Base-by-base conservation (phyloP, 768 basidiomycete genomes). In the Lentinula lateritia region DNA sequence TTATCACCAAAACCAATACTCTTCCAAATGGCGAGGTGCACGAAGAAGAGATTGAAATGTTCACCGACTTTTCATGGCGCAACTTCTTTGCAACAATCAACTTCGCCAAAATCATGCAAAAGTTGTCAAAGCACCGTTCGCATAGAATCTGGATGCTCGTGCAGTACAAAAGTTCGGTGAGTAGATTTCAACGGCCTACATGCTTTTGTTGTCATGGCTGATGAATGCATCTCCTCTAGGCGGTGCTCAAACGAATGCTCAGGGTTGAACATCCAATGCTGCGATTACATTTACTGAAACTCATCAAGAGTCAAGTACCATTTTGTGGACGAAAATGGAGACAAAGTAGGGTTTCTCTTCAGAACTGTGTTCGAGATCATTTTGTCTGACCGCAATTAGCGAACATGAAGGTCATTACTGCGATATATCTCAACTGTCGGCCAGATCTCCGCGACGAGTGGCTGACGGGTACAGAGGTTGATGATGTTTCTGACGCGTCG, bases 341-440 rank as follows among this genome's bases (percentile, higher is more conserved):
- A 55, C 95, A 97, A 78, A 90, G 95, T 97, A 74, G 67, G 84
- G 18, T 13, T 35, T 9, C 35, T 54, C 16, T 12, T 36, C 9
- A 0, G 6, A n/a, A 38, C 10, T 6, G 35, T 38, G 53, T 32
- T 6, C 42, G 52, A 13, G n/a, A 42, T 18, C 53, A 2, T 41
- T 15, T 54, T 59, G 52, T 61, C 57, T 43, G 58, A 13, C 55
- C 59, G 23, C 39, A 56, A 42, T 13, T 69, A 98, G 96, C 93
- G 20, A 99, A 98, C 73, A 99, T 99, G 97, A 98, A 99, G 75
- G 92, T 98, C 60, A 98, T 99, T 67, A 99, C 97, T 8, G 88
- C 95, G 16, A 98, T 99, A 65, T 99, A 99, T 73, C 79, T 98
- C 61, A 97, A 98, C 69, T 98, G 95, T 71, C 84, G 97, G 58